A percentile compares a stretch with the other conserved stretches of the same genome.
Evolutionary conservation across 495 filamentous ascomycete species (phyloP).

Genomic region (Lasiosphaeriaceae sp.): DNA sequence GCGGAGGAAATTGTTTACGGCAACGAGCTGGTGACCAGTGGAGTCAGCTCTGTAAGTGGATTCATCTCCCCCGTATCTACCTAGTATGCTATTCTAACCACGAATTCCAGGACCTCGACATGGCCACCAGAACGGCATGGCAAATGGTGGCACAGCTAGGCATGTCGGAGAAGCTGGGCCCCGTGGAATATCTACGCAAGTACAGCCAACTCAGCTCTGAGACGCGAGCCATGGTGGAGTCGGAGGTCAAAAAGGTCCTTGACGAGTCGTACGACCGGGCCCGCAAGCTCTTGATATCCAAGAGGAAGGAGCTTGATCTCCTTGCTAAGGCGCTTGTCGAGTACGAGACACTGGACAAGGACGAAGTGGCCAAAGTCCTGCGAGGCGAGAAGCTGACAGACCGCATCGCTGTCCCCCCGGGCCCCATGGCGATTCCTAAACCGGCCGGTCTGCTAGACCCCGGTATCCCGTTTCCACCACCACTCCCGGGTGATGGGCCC

Average conservation of each 20-base stretch:
- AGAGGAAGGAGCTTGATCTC: conserved; percentile 77
- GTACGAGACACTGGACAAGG: conserved; percentile 84
- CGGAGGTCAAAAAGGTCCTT: conserved; percentile 77
- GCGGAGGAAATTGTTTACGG: conserved; percentile 94
- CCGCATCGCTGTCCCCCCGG: conserved; percentile 43
- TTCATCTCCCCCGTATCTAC: not conserved
- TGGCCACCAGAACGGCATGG: conserved; percentile 75
- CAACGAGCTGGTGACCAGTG: conserved; percentile 78
- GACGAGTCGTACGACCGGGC: conserved; percentile 79
- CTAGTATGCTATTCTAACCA: conserved; percentile 14
- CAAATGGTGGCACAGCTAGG: conserved; percentile 80
- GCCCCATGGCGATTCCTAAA: conserved; percentile 45
- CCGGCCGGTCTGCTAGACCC: conserved; percentile 23
- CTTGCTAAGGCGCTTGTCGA: conserved; percentile 86
- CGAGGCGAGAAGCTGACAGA: conserved; percentile 73
- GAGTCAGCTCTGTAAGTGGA: conserved; percentile 64
- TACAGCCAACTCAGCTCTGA: conserved; percentile 78
- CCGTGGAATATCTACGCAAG: conserved; percentile 75
- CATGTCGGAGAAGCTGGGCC: conserved; percentile 85
- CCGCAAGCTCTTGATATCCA: conserved; percentile 61
- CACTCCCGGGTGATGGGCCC: conserved; percentile 4
- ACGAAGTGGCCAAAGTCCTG: conserved; percentile 85
- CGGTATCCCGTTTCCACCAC: conserved; percentile 20
- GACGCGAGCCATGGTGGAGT: conserved; percentile 79
- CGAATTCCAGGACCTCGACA: conserved; percentile 66